These are phyloP conservation scores for Ceratocystiopsis minuta DNA, from an alignment of 2,329 filamentous ascomycete species.

Conservation along the genomic window DNA sequence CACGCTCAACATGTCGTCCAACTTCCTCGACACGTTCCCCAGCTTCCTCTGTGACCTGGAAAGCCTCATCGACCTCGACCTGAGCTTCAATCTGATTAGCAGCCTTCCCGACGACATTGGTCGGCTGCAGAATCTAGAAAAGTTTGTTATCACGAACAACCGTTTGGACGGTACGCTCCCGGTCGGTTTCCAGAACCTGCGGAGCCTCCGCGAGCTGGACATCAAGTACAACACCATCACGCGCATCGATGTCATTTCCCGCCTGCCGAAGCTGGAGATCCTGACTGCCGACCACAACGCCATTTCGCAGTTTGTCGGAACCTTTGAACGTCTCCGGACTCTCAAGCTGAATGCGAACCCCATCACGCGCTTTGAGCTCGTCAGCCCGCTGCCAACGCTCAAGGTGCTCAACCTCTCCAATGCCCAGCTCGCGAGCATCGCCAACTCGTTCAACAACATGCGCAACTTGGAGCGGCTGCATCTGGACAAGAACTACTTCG, in stretches of 20 bases:
- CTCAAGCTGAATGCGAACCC: constrained; percentile 89
- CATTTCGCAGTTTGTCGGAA: constrained; percentile 75
- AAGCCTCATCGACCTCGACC: constrained; percentile 76
- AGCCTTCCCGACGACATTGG: constrained; percentile 63
- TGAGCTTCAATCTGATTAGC: constrained; percentile 88
- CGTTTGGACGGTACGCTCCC: constrained; percentile 61
- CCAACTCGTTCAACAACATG: constrained; percentile 75
- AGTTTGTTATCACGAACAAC: constrained; percentile 93
- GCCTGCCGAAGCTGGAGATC: constrained; percentile 72
- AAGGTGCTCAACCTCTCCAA: constrained; percentile 80
- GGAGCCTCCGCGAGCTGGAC: constrained; percentile 75
- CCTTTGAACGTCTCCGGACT: constrained; percentile 69
- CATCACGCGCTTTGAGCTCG: constrained; percentile 81
- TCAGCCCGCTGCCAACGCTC: constrained; percentile 57
- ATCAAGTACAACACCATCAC: constrained; percentile 83
- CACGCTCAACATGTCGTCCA: constrained; percentile 82
- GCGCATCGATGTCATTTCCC: constrained; percentile 72
- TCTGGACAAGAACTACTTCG: constrained; percentile 90
- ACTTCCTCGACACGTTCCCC: constrained; percentile 73
- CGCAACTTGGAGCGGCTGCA: constrained; percentile 73
- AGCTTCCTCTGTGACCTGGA: constrained; percentile 66
- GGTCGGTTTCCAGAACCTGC: constrained; percentile 50
- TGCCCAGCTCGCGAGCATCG: constrained; percentile 77
- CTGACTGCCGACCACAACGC: constrained; percentile 83
- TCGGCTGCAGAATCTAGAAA: constrained; percentile 60